These are phyloP conservation scores for Carpinus viminea DNA, from an alignment of 306 rosid genomes.

Conservation along the genomic window DNA sequence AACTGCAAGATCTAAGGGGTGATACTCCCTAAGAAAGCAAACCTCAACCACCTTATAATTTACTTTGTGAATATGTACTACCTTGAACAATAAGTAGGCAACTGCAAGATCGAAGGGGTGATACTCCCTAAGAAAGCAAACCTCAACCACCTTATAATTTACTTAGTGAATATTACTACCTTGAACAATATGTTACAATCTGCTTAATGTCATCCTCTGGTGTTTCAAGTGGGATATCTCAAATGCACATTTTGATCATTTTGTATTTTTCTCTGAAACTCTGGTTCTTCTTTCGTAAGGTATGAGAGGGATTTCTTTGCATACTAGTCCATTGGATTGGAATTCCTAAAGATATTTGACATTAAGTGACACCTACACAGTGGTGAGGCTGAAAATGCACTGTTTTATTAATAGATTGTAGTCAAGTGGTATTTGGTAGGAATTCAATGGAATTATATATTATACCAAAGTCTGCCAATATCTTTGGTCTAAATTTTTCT, in stretches of 20 bases:
- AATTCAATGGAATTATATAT: not conserved
- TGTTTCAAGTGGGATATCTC: not conserved
- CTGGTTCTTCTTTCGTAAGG: not conserved
- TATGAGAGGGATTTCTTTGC: not conserved
- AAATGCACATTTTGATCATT: not conserved
- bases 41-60: not conserved
- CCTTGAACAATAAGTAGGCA: too few species aligned
- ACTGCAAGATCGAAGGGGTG: too few species aligned
- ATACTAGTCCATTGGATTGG: not conserved
- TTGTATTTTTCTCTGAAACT: not conserved
- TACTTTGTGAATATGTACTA: not conserved
- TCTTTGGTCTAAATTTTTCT: too few species aligned
- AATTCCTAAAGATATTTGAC: not conserved
- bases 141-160: not conserved
- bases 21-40: too few species aligned
- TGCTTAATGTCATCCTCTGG: not conserved
- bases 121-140: too few species aligned
- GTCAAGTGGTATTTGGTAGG: not conserved
- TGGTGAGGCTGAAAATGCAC: not conserved
- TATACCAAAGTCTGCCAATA: not conserved
- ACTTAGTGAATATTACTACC: not conserved
- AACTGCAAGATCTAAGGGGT: too few species aligned
- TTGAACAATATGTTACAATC: not conserved
- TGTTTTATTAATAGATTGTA: not conserved
- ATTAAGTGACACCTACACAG: not conserved